Conservation (phyloP, 1,139 yeast species). For the Blastobotrys aristatus region DNA sequence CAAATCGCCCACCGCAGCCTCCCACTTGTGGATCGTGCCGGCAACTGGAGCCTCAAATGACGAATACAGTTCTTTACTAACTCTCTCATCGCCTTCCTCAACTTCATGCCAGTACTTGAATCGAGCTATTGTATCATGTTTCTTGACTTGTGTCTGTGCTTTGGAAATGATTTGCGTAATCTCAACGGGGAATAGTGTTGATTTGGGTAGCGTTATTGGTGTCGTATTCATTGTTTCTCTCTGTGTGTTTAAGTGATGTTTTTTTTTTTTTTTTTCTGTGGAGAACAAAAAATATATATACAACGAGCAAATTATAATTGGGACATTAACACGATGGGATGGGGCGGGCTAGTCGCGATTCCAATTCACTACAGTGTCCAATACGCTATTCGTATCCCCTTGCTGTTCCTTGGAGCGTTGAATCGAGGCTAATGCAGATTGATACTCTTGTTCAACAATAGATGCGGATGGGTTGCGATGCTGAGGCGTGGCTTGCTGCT, state of each 20-base stretch:
- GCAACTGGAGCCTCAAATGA: slow-evolving; percentile 79
- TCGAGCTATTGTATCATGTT: slow-evolving; percentile 52
- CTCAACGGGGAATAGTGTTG: slow-evolving; percentile 67
- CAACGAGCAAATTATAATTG: background rate
- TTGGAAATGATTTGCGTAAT: slow-evolving; percentile 47
- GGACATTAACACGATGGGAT: slow-evolving; percentile 2
- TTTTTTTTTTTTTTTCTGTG: slow-evolving; percentile 1
- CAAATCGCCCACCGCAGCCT: slow-evolving; percentile 54
- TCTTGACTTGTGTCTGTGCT: slow-evolving; percentile 45
- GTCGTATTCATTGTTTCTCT: slow-evolving; percentile 25
- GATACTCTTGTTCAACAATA: slow-evolving; percentile 17
- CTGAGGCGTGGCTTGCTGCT: slow-evolving; percentile 5
- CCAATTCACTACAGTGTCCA: slow-evolving; percentile 18
- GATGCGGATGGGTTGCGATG: slow-evolving; percentile 2
- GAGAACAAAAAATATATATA: slow-evolving; percentile 1
- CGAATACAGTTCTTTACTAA: slow-evolving; percentile 36
- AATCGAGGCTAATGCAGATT: slow-evolving; percentile 17
- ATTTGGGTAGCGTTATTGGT: slow-evolving; percentile 43
- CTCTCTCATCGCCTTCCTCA: slow-evolving; percentile 36
- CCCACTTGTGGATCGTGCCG: slow-evolving; percentile 55
- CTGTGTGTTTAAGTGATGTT: background rate
- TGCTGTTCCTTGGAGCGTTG: slow-evolving; percentile 12
- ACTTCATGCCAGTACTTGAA: slow-evolving; percentile 60
- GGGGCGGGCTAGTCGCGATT: slow-evolving; percentile 14
- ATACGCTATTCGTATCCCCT: slow-evolving; percentile 12